These are phyloP conservation scores for Saccharomyces hybrid DNA, from an alignment of 1,139 yeast species.

Conservation along the genomic window DNA sequence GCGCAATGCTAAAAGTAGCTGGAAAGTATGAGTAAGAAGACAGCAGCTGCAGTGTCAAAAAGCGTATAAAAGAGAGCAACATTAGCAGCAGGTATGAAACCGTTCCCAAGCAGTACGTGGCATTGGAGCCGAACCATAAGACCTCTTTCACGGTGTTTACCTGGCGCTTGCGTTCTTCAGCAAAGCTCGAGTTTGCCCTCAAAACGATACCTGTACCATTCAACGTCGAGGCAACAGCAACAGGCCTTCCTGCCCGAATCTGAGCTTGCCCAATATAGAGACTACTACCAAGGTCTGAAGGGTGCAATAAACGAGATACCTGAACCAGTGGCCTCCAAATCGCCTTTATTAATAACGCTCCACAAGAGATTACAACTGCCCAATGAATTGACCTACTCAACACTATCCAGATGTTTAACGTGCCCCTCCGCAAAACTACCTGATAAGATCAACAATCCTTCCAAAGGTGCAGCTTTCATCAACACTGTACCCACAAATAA, in stretches of 20 bases:
- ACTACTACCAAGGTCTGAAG: slow-evolving; percentile 20
- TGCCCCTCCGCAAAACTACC: slow-evolving; percentile 38
- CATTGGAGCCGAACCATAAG: neutral
- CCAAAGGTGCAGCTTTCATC: slow-evolving; percentile 14
- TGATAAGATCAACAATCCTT: slow-evolving; percentile 8
- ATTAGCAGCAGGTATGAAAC: neutral
- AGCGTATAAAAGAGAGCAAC: neutral
- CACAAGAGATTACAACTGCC: slow-evolving; percentile 69
- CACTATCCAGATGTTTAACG: slow-evolving; percentile 74
- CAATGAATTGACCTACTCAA: slow-evolving; percentile 46
- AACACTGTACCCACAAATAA: slow-evolving; percentile 35
- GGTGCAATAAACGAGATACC: slow-evolving; percentile 27
- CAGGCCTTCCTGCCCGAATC: slow-evolving; percentile 1
- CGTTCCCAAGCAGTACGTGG: neutral
- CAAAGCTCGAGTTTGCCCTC: neutral
- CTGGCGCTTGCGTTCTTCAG: neutral
- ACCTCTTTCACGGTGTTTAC: neutral
- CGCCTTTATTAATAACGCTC: slow-evolving; percentile 69
- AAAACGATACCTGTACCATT: neutral
- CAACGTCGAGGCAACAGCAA: neutral
- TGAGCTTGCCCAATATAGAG: slow-evolving; percentile 19
- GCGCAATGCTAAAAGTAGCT: neutral
- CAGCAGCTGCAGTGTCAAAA: neutral
- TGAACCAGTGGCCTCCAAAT: slow-evolving; percentile 43
- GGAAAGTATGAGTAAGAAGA: neutral